phyloP scores from a whole-genome alignment of 2,329 filamentous ascomycete genomes.

The Colletotrichum sp. region DNA sequence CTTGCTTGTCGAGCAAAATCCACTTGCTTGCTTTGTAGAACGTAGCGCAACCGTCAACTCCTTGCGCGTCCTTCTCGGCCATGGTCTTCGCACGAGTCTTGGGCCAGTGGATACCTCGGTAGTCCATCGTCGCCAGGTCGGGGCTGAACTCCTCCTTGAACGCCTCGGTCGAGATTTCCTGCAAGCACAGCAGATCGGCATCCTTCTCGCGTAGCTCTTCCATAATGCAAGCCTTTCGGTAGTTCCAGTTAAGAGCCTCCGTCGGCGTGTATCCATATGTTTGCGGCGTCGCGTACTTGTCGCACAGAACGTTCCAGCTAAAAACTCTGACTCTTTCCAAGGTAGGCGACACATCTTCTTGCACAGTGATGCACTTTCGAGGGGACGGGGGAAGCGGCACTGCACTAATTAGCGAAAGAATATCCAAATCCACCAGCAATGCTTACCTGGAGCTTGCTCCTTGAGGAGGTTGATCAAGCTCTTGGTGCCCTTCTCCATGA shows the following conservation, averaged over 20 bases:
- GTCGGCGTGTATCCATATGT: constrained; percentile 92
- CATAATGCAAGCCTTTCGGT: constrained; percentile 81
- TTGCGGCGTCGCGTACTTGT: constrained; percentile 84
- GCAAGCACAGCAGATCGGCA: constrained; percentile 89
- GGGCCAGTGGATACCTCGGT: constrained; percentile 93
- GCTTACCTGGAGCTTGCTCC: constrained; percentile 83
- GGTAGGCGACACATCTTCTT: constrained; percentile 63
- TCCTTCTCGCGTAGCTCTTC: constrained; percentile 80
- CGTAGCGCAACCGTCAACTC: constrained; percentile 95
- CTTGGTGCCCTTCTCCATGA: constrained; percentile 87
- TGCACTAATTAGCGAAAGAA: constrained; percentile 40
- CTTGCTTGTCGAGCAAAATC: constrained; percentile 89
- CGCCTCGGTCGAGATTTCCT: constrained; percentile 91
- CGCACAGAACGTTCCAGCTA: constrained; percentile 95
- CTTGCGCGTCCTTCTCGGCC: constrained; percentile 83
- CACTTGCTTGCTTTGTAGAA: constrained; percentile 98
- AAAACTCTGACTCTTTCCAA: constrained; percentile 81
- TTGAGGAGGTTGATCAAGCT: constrained; percentile 82
- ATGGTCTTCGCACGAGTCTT: constrained; percentile 91
- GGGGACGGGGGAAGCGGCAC: constrained; percentile 79
- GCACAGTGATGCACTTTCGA: constrained; percentile 80
- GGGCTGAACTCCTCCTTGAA: constrained; percentile 91
- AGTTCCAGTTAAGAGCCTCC: constrained; percentile 83
- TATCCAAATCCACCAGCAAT: background rate
- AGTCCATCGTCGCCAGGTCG: constrained; percentile 84